Base-by-base conservation (phyloP, 208 protist genomes). In the Trichomonas tenax region DNA sequence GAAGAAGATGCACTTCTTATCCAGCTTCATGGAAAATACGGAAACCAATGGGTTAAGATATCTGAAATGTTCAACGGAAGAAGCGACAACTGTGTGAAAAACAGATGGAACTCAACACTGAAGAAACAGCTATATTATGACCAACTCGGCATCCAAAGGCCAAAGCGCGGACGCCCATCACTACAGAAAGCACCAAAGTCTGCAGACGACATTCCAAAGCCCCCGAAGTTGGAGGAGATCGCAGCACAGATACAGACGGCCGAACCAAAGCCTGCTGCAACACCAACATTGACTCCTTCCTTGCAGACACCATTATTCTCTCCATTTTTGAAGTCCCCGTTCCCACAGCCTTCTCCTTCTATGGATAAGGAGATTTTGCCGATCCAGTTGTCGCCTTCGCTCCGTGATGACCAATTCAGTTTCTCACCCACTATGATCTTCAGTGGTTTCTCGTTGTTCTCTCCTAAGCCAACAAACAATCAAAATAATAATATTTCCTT, bases 1-100 rank as follows among this genome's bases (percentile, higher is more conserved):
- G 97, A 97, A 88, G 97, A 97, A 95, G 97, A 97, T 38, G 26
- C 96, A 15, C 81, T 96, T 38, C 96, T 97, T 9, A 96, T 97
- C 48, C 15, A 97, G 26, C 96, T 96, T 26, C 97, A 97, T 49
- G 63, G 82, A 6, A 58, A 96, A 81, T 41, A 97, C 38, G 97
- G 97, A 14, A 97, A 97, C 72, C 81, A 96, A 31, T 97, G 97
- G 97, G 96, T 96, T 26, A 93, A 97, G 63, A 97, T 97, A 48
- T 97, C 97, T 15, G 97, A 97, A 88, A 48, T 45, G 4, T 96
- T 97, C 21, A 97, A 96, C 21, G 97, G 97, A 34, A 96, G 96
- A 58, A 97, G 97, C n/a, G 97, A 97, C 86, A 97, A 97, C 90
- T 86, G 96, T n/a, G 96, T 97, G 2, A 97, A 97, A 63, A 97